Evolutionary conservation across 2,329 filamentous ascomycete species (phyloP).

Genomic region (Chaetomiaceae sp.): DNA sequence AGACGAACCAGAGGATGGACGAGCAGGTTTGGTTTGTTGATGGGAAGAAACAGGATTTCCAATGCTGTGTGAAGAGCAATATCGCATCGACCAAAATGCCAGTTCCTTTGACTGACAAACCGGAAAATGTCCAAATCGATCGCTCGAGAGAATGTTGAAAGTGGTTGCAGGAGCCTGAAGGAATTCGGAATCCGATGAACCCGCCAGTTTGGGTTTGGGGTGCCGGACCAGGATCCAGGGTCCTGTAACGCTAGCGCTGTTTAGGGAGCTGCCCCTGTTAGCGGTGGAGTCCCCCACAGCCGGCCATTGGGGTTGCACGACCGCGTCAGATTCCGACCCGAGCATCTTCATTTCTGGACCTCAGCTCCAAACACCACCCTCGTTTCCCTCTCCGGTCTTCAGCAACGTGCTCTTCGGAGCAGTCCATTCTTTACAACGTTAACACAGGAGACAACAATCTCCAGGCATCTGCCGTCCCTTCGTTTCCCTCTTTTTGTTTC

Average conservation of each 20-base stretch:
- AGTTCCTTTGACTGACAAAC: too few relatives aligned
- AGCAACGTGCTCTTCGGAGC: slow-evolving; percentile 16
- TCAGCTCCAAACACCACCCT: background rate
- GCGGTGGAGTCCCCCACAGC: slow-evolving; percentile 4
- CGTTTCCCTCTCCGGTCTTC: background rate
- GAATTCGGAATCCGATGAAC: background rate
- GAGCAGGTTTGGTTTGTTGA: too few relatives aligned
- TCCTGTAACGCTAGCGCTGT: slow-evolving; percentile 2
- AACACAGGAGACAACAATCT: background rate
- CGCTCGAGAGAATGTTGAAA: too few relatives aligned
- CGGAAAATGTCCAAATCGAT: too few relatives aligned
- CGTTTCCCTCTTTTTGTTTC: background rate
- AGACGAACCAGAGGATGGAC: too few relatives aligned
- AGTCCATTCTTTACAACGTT: slow-evolving; percentile 3
- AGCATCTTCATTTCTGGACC: slow-evolving; percentile 11
- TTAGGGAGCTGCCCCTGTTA: slow-evolving; percentile 8
- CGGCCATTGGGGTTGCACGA: slow-evolving; percentile 5
- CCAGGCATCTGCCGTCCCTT: background rate
- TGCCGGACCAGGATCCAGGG: background rate
- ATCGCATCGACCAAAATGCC: too few relatives aligned
- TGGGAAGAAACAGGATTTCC: too few relatives aligned
- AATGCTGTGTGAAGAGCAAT: too few relatives aligned
- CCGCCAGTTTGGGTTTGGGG: slow-evolving; percentile 1
- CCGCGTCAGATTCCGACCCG: background rate
- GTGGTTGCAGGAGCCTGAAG: too few relatives aligned